Base-by-base conservation (phyloP, 257 asterid species). In the Ajuga chamaepitys region DNA sequence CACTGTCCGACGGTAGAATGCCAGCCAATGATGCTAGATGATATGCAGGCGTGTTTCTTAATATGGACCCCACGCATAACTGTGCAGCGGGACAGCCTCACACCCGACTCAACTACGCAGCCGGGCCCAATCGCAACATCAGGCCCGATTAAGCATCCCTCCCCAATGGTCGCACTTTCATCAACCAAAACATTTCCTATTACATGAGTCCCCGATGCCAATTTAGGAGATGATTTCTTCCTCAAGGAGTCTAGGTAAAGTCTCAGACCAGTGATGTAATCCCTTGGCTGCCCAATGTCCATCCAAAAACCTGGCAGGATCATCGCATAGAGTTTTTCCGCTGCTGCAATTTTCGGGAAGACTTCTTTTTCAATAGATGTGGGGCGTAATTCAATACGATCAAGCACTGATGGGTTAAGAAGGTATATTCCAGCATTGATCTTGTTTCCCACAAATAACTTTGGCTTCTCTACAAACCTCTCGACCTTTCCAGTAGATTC, bases 281-380 rank as follows among this genome's bases (percentile, higher is more conserved):
- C 98, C 77, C 84, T 80, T 3, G 97, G 98, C 77, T 92, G 98
- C 14, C 96, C 97, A 14, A 92, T 80, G 89, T 92, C 98, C 98
- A 92, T 92, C 98, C 98, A 92, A 66, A 92, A 92, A 9, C 97
- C 96, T 0, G 96, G 98, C 55, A 92, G 74, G 54, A 92, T 95
- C 98, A 89, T 92, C 1, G 97, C 97, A 8, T 67, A 85, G 58
- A 87, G 90, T 50, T 84, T 84, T 59, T 80, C 79, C 74, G 72
- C 88, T 2, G 83, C 73, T 13, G 95, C 96, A 16, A 91, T 89
- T 70, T 78, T 70, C 0, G 98, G 98, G 81, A 93, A 93, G 2
- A 84, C 83, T 78, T 93, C 97, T 79, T 93, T 89, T 81, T 93
- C 98, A 1, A 93, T 87, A n/a, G 98, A 93, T 45, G 97, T 93